Evolutionary conservation across 306 rosid species (phyloP).

Genomic region (Chamaecrista fasciculata): DNA sequence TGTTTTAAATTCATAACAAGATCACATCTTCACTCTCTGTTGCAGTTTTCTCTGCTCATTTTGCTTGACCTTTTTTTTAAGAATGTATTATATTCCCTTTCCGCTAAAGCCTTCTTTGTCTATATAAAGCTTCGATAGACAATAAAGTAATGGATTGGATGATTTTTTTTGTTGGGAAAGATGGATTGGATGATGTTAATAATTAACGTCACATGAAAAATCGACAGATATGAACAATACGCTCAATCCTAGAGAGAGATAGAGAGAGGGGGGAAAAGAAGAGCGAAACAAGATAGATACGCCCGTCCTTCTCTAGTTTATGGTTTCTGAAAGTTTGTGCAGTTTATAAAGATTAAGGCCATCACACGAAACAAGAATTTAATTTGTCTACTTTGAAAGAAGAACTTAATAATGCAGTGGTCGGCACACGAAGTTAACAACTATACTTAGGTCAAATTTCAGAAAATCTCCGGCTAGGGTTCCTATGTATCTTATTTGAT

Average conservation of each 20-base stretch:
- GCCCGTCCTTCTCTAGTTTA: background rate
- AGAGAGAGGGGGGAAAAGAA: too few species aligned
- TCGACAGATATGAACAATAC: background rate
- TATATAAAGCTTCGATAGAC: background rate
- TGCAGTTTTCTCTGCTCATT: background rate
- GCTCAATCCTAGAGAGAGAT: too few species aligned
- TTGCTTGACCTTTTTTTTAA: background rate
- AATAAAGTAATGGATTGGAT: background rate
- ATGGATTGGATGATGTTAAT: background rate
- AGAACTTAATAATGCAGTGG: background rate
- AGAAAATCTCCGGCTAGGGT: background rate
- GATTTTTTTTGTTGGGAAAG: too few species aligned
- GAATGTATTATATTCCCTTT: background rate
- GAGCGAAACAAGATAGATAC: background rate
- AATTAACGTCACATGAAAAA: background rate
- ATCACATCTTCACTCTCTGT: background rate
- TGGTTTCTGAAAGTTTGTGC: background rate
- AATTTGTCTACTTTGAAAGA: background rate
- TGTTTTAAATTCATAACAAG: too few species aligned
- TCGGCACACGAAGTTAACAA: background rate
- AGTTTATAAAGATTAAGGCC: background rate
- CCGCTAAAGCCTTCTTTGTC: background rate
- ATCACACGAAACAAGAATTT: background rate
- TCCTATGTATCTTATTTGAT: background rate
- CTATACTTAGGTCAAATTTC: background rate